Conservation (phyloP, 2,329 filamentous ascomycete genomes). For the Apiospora aurea region DNA sequence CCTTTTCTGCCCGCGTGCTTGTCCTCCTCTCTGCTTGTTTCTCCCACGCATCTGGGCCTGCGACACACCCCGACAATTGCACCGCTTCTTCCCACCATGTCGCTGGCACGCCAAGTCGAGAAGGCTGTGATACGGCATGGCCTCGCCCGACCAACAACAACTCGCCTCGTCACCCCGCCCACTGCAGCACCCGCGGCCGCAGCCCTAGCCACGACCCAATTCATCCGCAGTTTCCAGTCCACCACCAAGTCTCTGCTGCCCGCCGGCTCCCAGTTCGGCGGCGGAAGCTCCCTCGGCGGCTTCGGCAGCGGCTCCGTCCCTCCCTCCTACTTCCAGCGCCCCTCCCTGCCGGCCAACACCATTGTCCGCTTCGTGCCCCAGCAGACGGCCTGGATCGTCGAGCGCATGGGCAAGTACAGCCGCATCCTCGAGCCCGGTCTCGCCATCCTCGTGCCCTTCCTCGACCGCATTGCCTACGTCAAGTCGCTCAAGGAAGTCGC, state of each 20-base stretch:
- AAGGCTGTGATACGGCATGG: constrained; percentile 28
- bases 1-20: neutral
- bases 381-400: constrained; percentile 99
- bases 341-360: constrained; percentile 86
- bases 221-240: constrained; percentile 28
- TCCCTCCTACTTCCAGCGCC: constrained; percentile 81
- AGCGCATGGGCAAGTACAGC: constrained; percentile 98
- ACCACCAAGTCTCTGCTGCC: constrained; percentile 23
- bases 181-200: neutral
- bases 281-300: constrained; percentile 40
- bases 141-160: constrained; percentile 9
- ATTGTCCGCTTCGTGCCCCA: constrained; percentile 97
- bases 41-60: neutral
- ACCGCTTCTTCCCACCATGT: constrained; percentile 26
- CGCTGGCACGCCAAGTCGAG: constrained; percentile 28
- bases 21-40: neutral
- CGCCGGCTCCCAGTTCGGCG: constrained; percentile 28
- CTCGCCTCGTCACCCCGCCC: neutral
- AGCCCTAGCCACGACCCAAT: constrained; percentile 9
- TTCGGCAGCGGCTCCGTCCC: constrained; percentile 52
- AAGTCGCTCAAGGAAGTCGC: constrained; percentile 96
- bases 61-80: neutral
- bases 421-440: constrained; percentile 91
- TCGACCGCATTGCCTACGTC: constrained; percentile 97
- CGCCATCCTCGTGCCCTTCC: constrained; percentile 84